These are phyloP conservation scores for Globisporangium nodosum DNA, from an alignment of 352 stramenopile genomes.

Conservation along the genomic window DNA sequence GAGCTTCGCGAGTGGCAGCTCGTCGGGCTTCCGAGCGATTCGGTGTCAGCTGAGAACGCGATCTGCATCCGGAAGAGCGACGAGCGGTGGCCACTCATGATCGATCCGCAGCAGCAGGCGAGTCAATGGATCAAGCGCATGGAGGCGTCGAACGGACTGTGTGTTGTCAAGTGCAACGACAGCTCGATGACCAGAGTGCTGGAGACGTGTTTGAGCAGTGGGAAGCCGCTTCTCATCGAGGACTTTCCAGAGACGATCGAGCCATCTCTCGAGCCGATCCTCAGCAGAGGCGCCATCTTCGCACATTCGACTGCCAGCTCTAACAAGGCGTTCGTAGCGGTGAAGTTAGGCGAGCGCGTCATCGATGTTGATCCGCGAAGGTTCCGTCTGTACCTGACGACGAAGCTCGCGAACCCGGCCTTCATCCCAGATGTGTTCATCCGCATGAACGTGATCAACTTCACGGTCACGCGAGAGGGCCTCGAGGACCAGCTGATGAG, in stretches of 20 bases:
- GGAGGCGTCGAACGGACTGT: constrained; percentile 54
- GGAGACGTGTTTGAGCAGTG: constrained; percentile 28
- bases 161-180: constrained; percentile 67
- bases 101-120: constrained; percentile 92
- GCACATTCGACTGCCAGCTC: background rate
- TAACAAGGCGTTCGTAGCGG: constrained; percentile 8
- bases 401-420: constrained; percentile 88
- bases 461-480: constrained; percentile 88
- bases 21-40: constrained; percentile 84
- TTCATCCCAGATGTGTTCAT: constrained; percentile 91
- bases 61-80: constrained; percentile 83
- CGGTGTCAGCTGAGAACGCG: constrained; percentile 86
- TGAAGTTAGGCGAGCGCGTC: constrained; percentile 70
- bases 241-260: constrained; percentile 50
- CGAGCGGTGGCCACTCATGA: constrained; percentile 90
- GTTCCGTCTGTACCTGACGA: constrained; percentile 90
- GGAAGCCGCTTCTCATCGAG: constrained; percentile 53
- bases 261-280: constrained; percentile 45
- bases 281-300: constrained; percentile 17
- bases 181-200: constrained; percentile 31
- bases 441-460: constrained; percentile 92
- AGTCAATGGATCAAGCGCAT: constrained; percentile 90
- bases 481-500: constrained; percentile 88
- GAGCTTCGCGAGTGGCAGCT: constrained; percentile 88
- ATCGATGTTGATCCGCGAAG: constrained; percentile 59